Evolutionary conservation across 2,329 filamentous ascomycete species (phyloP).

Genomic region (Cladorrhinum sp.): DNA sequence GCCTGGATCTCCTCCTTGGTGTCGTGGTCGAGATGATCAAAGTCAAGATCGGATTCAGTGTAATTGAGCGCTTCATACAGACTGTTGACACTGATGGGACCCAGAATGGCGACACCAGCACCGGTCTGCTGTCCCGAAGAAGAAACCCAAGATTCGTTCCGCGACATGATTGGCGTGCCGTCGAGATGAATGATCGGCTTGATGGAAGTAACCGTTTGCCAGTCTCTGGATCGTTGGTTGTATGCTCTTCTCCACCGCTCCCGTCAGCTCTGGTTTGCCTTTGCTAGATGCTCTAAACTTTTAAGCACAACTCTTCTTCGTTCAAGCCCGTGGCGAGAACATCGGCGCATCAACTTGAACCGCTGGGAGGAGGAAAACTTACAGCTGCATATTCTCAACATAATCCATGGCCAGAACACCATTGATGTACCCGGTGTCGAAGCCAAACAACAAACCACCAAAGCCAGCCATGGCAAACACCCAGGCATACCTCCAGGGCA

Average conservation of each 20-base stretch:
- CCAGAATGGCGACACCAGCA: neutral
- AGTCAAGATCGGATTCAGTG: neutral
- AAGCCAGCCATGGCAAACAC: neutral
- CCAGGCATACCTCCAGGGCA: neutral
- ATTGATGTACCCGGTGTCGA: constrained; percentile 10
- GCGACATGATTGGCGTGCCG: neutral
- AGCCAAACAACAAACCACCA: constrained; percentile 12
- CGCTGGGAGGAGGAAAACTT: neutral
- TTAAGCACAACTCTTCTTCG: no score
- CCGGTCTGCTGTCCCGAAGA: neutral
- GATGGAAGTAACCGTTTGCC: neutral
- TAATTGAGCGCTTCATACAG: neutral
- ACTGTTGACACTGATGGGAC: neutral
- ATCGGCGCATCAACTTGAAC: no score
- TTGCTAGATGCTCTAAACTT: no score
- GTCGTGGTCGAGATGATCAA: neutral
- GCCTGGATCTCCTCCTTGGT: neutral
- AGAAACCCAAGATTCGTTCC: neutral
- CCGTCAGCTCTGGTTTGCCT: no score
- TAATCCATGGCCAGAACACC: constrained; percentile 14
- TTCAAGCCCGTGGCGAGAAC: no score
- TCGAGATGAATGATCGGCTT: neutral
- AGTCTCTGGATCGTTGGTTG: neutral
- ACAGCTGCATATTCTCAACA: constrained; percentile 13
- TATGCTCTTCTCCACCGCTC: no score